A percentile compares a stretch with the other conserved stretches of the same genome.
Evolutionary conservation across 2,329 filamentous ascomycete species (phyloP).

Genomic region (Catunica adiposa): DNA sequence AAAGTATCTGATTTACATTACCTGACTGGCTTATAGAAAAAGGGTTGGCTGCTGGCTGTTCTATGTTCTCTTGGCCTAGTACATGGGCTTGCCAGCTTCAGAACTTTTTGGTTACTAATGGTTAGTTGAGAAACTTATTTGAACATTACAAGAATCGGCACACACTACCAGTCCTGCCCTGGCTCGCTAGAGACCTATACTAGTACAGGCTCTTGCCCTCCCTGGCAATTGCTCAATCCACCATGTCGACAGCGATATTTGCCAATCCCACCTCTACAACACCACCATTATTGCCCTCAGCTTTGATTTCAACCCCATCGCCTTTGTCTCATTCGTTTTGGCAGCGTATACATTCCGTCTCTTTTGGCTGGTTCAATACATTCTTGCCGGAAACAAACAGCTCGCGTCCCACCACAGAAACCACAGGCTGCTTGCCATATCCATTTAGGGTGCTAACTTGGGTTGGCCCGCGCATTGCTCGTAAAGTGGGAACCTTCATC

Average conservation of each 20-base stretch:
- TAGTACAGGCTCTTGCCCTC: neutral
- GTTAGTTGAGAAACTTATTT: too few relatives aligned
- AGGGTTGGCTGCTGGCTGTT: too few relatives aligned
- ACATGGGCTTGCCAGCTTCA: too few relatives aligned
- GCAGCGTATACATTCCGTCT: conserved; percentile 21
- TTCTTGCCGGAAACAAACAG: neutral
- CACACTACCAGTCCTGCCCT: too few relatives aligned
- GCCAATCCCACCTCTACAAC: neutral
- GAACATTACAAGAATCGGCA: too few relatives aligned
- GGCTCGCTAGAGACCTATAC: neutral
- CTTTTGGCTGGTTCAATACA: conserved; percentile 31
- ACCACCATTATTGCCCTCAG: neutral
- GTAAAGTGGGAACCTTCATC: conserved; percentile 48
- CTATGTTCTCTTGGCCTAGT: too few relatives aligned
- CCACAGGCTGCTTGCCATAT: conserved; percentile 29
- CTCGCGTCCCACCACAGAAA: conserved; percentile 18
- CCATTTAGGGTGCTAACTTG: conserved; percentile 52
- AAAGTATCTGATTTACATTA: too few relatives aligned
- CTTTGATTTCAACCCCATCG: neutral
- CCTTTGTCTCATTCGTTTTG: neutral
- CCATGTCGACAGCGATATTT: neutral
- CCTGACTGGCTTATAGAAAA: too few relatives aligned
- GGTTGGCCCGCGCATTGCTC: conserved; percentile 53
- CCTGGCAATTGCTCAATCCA: neutral
- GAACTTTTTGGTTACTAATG: too few relatives aligned